phyloP scores from a whole-genome alignment of 2,329 filamentous ascomycete species.

The Colletotrichum costaricense region DNA sequence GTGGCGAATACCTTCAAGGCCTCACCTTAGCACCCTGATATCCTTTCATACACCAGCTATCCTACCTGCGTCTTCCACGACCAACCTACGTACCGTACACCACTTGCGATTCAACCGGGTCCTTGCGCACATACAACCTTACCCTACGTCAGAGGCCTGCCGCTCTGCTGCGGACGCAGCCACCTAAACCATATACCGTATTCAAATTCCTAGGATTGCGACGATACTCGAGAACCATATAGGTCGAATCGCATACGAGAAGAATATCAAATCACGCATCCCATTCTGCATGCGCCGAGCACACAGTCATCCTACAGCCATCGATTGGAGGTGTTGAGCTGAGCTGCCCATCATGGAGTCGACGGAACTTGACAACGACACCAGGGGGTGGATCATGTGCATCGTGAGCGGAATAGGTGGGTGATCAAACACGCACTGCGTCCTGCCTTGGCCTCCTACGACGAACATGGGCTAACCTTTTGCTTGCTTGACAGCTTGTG shows the following conservation, averaged over 20 bases:
- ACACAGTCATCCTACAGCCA: conserved; percentile 21
- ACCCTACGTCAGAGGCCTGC: conserved; percentile 29
- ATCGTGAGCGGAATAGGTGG: conserved; percentile 80
- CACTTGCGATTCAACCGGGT: conserved; percentile 8
- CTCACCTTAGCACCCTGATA: not conserved
- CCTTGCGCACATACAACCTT: not conserved
- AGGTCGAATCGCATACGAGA: not conserved
- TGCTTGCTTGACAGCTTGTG: conserved; percentile 61
- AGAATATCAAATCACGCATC: not conserved
- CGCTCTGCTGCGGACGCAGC: conserved; percentile 22
- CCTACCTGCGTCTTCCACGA: not conserved
- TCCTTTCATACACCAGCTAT: not conserved
- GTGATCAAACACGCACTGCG: conserved; percentile 41
- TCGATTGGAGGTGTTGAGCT: conserved; percentile 24
- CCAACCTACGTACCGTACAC: not conserved
- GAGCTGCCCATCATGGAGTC: conserved; percentile 50
- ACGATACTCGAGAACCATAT: not conserved
- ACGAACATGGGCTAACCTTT: conserved; percentile 32
- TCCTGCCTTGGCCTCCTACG: not conserved
- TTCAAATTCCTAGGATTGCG: not conserved
- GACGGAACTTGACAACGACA: conserved; percentile 76
- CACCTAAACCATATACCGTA: conserved; percentile 8
- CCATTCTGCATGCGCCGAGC: conserved; percentile 24
- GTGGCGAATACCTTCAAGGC: not conserved
- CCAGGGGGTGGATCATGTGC: conserved; percentile 92